Percentiles rank a stretch among this genome's conserved stretches.
phyloP scores from a whole-genome alignment of 306 rosid genomes.

The Adenanthera pavonina region DNA sequence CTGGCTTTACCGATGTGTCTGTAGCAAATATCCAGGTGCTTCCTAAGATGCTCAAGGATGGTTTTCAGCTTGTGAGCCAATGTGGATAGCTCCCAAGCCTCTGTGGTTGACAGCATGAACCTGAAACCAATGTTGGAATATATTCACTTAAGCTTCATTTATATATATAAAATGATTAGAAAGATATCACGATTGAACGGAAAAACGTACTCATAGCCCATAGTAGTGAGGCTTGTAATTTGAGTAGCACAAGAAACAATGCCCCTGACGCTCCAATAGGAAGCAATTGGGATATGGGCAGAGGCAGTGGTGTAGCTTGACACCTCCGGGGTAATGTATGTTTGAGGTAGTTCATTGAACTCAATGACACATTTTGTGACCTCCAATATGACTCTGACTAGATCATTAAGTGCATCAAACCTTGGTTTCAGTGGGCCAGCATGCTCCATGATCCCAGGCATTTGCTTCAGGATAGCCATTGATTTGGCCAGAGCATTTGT shows the following conservation, averaged over 20 bases:
- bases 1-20: constrained; percentile 50
- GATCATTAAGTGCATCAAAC: constrained; percentile 59
- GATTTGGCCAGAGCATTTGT: constrained; percentile 56
- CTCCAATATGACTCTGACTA: constrained; percentile 46
- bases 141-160: constrained; percentile 1
- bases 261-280: constrained; percentile 52
- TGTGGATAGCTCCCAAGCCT: constrained; percentile 75
- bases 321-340: constrained; percentile 46
- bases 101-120: constrained; percentile 54
- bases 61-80: constrained; percentile 64
- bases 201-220: constrained; percentile 57
- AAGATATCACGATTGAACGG: not conserved
- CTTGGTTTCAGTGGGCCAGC: constrained; percentile 42
- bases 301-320: constrained; percentile 42
- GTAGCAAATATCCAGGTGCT: constrained; percentile 49
- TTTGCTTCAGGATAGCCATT: constrained; percentile 56
- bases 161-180: not conserved
- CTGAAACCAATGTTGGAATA: constrained; percentile 44
- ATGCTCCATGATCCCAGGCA: constrained; percentile 56
- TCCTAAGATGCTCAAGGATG: constrained; percentile 59
- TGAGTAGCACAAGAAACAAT: constrained; percentile 55
- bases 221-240: constrained; percentile 51
- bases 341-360: constrained; percentile 47
- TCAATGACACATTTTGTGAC: constrained; percentile 52
- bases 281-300: constrained; percentile 50